These are phyloP conservation scores for Emericellopsis atlantica DNA, from an alignment of 2,329 filamentous ascomycete species.

Conservation along the genomic window DNA sequence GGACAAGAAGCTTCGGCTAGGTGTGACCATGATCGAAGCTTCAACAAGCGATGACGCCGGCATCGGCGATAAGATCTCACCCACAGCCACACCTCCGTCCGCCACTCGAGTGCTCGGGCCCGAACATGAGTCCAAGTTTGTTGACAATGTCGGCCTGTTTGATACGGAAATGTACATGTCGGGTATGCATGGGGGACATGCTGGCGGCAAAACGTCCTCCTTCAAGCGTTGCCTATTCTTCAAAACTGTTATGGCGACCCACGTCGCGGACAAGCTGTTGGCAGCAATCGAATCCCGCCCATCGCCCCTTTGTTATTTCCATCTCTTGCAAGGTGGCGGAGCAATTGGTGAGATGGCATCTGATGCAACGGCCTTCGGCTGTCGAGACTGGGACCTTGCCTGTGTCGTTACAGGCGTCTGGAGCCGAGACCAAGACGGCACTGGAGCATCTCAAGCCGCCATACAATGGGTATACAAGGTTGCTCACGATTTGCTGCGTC, in stretches of 20 bases:
- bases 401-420: conserved; percentile 53
- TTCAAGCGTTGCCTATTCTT: conserved; percentile 55
- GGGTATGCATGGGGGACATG: conserved; percentile 45
- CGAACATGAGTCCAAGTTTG: conserved; percentile 15
- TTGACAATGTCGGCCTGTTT: conserved; percentile 39
- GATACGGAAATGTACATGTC: conserved; percentile 49
- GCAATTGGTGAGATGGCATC: conserved; percentile 28
- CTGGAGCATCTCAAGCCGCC: conserved; percentile 19
- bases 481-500: conserved; percentile 29
- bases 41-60: conserved; percentile 9
- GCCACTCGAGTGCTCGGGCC: conserved; percentile 15
- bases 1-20: conserved; percentile 29
- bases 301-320: conserved; percentile 43
- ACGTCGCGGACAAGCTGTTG: conserved; percentile 23
- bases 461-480: conserved; percentile 45
- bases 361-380: conserved; percentile 45
- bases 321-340: conserved; percentile 48
- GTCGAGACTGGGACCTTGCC: conserved; percentile 50
- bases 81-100: neutral
- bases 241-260: conserved; percentile 24
- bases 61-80: conserved; percentile 1
- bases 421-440: conserved; percentile 38
- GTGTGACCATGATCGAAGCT: conserved; percentile 34
- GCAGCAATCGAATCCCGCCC: conserved; percentile 33
- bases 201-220: conserved; percentile 44